Percentiles rank a stretch among this genome's conserved stretches.
Conservation (phyloP, 1,284 basidiomycete species). For the Albatrellus sp. region DNA sequence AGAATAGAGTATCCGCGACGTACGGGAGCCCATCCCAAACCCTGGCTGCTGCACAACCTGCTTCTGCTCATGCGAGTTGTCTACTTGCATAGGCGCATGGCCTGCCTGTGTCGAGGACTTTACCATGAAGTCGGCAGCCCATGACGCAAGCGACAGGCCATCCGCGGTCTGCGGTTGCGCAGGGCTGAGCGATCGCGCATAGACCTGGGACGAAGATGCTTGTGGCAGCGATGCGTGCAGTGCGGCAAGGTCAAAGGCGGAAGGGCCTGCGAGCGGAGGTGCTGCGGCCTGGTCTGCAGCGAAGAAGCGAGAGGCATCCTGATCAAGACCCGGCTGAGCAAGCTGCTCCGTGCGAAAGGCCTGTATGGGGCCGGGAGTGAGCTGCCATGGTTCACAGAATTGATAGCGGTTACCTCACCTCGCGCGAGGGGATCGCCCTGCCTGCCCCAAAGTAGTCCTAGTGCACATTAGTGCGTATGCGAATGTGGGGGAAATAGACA, state of each 20-base stretch:
- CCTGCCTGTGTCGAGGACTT: slow-evolving; percentile 11
- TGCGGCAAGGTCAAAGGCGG: slow-evolving; percentile 44
- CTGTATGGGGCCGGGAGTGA: slow-evolving; percentile 21
- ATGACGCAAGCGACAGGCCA: slow-evolving; percentile 22
- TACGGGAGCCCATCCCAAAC: slow-evolving; percentile 1
- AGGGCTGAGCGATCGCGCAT: slow-evolving; percentile 13
- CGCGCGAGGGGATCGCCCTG: slow-evolving; percentile 43
- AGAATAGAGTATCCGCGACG: not conserved
- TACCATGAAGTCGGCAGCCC: slow-evolving; percentile 52
- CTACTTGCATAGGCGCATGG: not conserved
- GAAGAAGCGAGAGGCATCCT: slow-evolving; percentile 65
- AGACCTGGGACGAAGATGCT: slow-evolving; percentile 3
- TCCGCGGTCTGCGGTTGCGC: slow-evolving; percentile 19
- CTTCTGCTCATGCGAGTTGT: slow-evolving; percentile 2
- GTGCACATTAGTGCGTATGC: not conserved
- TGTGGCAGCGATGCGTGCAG: slow-evolving; percentile 41
- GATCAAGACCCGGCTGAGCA: slow-evolving; percentile 30
- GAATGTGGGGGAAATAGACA: slow-evolving; percentile 1
- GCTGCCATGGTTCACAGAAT: not conserved
- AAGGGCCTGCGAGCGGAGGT: slow-evolving; percentile 20
- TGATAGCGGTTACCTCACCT: slow-evolving; percentile 24
- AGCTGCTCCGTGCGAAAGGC: slow-evolving; percentile 44
- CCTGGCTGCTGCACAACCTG: not conserved
- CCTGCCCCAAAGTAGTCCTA: slow-evolving; percentile 55
- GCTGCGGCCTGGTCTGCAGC: slow-evolving; percentile 20